Evolutionary conservation across 2,329 filamentous ascomycete genomes (phyloP).

Genomic region (Alternaria incomplexa): DNA sequence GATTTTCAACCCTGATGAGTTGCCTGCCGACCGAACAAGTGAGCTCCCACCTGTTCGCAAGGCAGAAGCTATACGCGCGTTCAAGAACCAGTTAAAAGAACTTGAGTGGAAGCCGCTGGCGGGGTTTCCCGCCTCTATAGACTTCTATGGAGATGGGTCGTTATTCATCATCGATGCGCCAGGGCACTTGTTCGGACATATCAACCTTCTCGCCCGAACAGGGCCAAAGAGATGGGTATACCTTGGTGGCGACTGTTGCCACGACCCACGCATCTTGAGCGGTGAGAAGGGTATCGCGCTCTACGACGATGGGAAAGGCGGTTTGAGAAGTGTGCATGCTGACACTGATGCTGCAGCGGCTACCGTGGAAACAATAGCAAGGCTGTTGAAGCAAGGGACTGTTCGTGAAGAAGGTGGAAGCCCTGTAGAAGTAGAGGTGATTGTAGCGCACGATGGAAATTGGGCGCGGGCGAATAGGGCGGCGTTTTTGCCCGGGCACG

Average conservation of each 20-base stretch:
- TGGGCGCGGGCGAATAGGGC: conserved; percentile 53
- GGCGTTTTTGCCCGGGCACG: conserved; percentile 34
- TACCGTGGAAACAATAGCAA: conserved; percentile 52
- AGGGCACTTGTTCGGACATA: conserved; percentile 59
- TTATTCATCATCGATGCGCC: conserved; percentile 58
- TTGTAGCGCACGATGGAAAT: conserved; percentile 58
- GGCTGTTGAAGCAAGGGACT: conserved; percentile 37
- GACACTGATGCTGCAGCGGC: conserved; percentile 54
- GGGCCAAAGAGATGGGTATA: conserved; percentile 53
- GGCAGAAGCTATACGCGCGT: conserved; percentile 30
- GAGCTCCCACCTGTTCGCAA: conserved; percentile 50
- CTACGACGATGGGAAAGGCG: conserved; percentile 56
- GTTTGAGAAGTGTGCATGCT: conserved; percentile 58
- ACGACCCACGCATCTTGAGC: conserved; percentile 58
- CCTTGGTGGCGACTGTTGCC: conserved; percentile 61
- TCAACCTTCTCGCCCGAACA: conserved; percentile 57
- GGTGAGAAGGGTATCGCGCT: conserved; percentile 60
- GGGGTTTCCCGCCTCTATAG: conserved; percentile 54
- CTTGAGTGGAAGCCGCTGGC: conserved; percentile 53
- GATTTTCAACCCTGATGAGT: conserved; percentile 53
- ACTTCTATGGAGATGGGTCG: conserved; percentile 56
- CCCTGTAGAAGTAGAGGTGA: conserved; percentile 51
- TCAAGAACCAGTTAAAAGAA: conserved; percentile 6
- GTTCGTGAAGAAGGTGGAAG: conserved; percentile 28
- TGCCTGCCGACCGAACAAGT: conserved; percentile 50